Evolutionary conservation across 768 basidiomycete species (phyloP), one percentile per base, ranked within the genome.

Genomic region (Gymnopilus dilepis): DNA sequence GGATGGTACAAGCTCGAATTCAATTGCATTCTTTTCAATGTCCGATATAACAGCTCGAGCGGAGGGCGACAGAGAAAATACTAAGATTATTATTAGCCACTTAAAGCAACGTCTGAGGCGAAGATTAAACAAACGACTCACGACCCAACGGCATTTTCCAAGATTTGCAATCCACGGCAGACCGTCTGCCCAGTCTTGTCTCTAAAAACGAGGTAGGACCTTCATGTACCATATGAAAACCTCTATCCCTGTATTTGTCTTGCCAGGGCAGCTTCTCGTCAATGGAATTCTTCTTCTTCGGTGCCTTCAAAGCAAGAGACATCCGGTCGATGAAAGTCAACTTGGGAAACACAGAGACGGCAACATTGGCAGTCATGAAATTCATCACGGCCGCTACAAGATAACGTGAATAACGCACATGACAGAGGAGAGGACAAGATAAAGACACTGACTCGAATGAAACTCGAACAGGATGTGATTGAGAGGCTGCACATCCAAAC

Each of bases 321-420:
- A 38, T 6, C 7, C 52, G 31, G 21, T 63, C 30, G 3, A 63
- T 13, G 8, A 63, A 38, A 2, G 62, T 63, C 0, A 7, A 1
- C 17, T 37, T 3, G 5, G 62, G 62, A 43, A 63, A 63, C 0
- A 63, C 6, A 8, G 47, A 58, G 11, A 63, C 51, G 8, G 62
- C 62, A 1, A 34, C 9, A 2, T 38, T 54, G 6, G n/a, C 8
- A 1, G 62, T 51, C 33, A 63, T 58, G 15, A 59, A 58, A 30
- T 63, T 63, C 7, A 59, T 41, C 1, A 59, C 57, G 2, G 48
- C 62, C 1, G 62, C 62, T 63, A 41, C 17, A 37, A 8, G 15
- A 4, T 9, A 31, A 53, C 8, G n/a, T n/a, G n/a, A n/a, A n/a
- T n/a, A n/a, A n/a, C n/a, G n/a, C n/a, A n/a, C n/a, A n/a, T n/a